Evolutionary conservation across 2,329 filamentous ascomycete species (phyloP).

Genomic region (Trichoderma arundinaceum): DNA sequence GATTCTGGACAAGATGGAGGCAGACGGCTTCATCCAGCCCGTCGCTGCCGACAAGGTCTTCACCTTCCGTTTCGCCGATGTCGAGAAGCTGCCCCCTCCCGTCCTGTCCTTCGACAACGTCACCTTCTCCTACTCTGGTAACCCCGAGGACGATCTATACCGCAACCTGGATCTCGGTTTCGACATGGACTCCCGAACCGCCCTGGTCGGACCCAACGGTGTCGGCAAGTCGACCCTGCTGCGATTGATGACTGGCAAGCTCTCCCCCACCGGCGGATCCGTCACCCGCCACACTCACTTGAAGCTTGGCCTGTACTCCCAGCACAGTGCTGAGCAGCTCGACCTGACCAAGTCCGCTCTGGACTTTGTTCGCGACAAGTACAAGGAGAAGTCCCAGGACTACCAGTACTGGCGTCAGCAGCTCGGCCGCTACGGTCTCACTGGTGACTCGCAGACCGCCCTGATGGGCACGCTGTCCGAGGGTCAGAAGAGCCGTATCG

Average conservation of each 20-base stretch:
- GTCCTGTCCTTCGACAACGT: slow-evolving; percentile 97
- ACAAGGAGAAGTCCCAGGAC: slow-evolving; percentile 85
- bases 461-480: slow-evolving; percentile 98
- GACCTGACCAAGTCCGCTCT: slow-evolving; percentile 97
- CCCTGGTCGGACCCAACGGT: slow-evolving; percentile 97
- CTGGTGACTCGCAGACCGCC: slow-evolving; percentile 91
- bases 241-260: slow-evolving; percentile 93
- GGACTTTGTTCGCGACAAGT: slow-evolving; percentile 98
- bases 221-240: slow-evolving; percentile 98
- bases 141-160: slow-evolving; percentile 89
- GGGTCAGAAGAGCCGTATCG: slow-evolving; percentile 96
- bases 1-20: slow-evolving; percentile 99
- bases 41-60: slow-evolving; percentile 86
- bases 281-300: slow-evolving; percentile 95
- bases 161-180: slow-evolving; percentile 97
- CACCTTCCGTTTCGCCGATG: slow-evolving; percentile 97
- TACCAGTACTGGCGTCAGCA: slow-evolving; percentile 99
- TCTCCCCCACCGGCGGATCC: slow-evolving; percentile 79
- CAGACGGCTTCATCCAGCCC: slow-evolving; percentile 96
- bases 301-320: slow-evolving; percentile 97
- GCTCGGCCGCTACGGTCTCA: slow-evolving; percentile 91
- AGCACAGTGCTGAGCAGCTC: slow-evolving; percentile 98
- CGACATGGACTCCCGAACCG: slow-evolving; percentile 98
- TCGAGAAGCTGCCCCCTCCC: slow-evolving; percentile 98
- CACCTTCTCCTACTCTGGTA: slow-evolving; percentile 96